Base-by-base conservation (phyloP, 768 basidiomycete species). In the Clitopilus passeckerianus region DNA sequence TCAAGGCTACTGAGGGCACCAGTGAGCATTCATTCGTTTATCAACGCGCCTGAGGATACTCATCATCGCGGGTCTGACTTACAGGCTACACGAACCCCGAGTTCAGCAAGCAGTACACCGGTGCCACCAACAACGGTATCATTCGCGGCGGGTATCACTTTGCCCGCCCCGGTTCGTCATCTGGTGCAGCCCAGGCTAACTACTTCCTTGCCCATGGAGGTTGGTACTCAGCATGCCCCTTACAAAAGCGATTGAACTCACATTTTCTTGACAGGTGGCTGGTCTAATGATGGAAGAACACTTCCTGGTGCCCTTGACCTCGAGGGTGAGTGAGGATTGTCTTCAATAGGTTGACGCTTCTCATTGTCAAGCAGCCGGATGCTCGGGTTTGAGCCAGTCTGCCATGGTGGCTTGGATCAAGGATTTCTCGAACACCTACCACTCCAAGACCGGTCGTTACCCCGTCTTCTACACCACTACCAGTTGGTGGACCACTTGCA, bases 401-500 rank as follows among this genome's bases (percentile, higher is more conserved):
- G 67, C 74, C 5, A 87, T 89, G 85, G 84, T 86, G n/a, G 65
- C 77, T 14, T 87, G 86, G 86, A 76, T 89, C 54, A 59, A 69
- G 33, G 81, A 83, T 65, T 89, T 89, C 71, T 85, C 85, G 1
- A 68, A 78, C 65, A 86, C 86, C 0, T 88, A 86, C 63, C 64
- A 83, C 14, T 59, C 79, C 14, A 59, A 65, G 12, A 84, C 82
- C 7, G 72, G 73, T 27, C 77, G 81, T 10, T 50, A 50, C 22
- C 46, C 46, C 18, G 83, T 82, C 41, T 85, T 87, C 58, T 87
- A 87, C 63, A 83, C 83, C 27, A 85, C 82, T 3, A 86, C 84
- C 10, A 74, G 80, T 67, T 89, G 87, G 87, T 89, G 87, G 87
- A 80, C 64, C 9, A 77, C 75, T 8, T 89, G 87, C 68, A 89